Evolutionary conservation across 2,329 filamentous ascomycete genomes (phyloP).

Genomic region (Fusarium solani-melongenae): DNA sequence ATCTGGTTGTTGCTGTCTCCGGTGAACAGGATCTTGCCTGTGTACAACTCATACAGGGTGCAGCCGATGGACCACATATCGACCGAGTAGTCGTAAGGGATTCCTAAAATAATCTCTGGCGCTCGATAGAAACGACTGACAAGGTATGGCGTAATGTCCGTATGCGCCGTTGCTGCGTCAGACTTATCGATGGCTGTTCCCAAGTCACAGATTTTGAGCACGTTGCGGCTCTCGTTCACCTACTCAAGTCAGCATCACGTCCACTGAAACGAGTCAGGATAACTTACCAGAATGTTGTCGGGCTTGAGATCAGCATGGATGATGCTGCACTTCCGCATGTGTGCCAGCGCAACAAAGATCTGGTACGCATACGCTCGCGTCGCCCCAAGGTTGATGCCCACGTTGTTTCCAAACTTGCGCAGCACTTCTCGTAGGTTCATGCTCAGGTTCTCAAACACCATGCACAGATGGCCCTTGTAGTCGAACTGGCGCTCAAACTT

Average conservation of each 20-base stretch:
- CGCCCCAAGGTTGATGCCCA: conserved; percentile 89
- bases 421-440: conserved; percentile 94
- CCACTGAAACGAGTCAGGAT: background rate
- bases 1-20: conserved; percentile 98
- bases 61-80: conserved; percentile 99
- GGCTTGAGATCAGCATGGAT: conserved; percentile 97
- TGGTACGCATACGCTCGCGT: conserved; percentile 92
- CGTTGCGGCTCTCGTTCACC: conserved; percentile 83
- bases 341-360: conserved; percentile 88
- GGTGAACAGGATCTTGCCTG: conserved; percentile 95
- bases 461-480: conserved; percentile 93
- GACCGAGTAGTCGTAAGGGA: conserved; percentile 92
- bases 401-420: conserved; percentile 94
- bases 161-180: conserved; percentile 76
- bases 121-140: conserved; percentile 98
- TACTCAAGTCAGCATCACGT: conserved; percentile 43
- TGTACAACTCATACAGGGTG: conserved; percentile 96
- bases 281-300: conserved; percentile 87
- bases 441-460: conserved; percentile 95
- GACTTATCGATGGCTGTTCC: conserved; percentile 94
- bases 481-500: conserved; percentile 89
- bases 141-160: conserved; percentile 92
- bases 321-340: conserved; percentile 92
- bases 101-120: conserved; percentile 96
- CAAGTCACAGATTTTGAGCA: conserved; percentile 95